Evolutionary conservation across 768 basidiomycete species (phyloP), one percentile per base, ranked within the genome.

Genomic region (Sporobolomyces roseus): DNA sequence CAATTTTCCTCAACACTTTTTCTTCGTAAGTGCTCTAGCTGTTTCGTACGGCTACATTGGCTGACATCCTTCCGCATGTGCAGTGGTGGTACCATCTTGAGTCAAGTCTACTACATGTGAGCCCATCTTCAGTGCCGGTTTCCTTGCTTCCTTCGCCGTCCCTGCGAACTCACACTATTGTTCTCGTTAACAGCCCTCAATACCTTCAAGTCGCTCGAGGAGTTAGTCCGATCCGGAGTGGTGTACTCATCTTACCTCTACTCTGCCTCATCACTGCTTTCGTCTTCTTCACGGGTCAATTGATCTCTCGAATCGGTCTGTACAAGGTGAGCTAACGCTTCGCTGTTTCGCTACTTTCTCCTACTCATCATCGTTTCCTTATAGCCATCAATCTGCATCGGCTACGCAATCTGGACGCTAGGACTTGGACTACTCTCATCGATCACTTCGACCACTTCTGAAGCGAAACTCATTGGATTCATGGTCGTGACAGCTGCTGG

Each of bases 161-260:
- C n/a, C n/a, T n/a, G n/a, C 45, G 32, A 32, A 36, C 19, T 21
- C 38, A 58, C n/a, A 38, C 85, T 30, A 83, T 86, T n/a, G 4
- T 33, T 27, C n/a, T 4, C 14, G 19, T n/a, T 54, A 33, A 29
- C 16, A 60, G 90, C 0, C 88, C 89, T 2, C 85, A 87, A 70
- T 89, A 84, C 76, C 87, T 88, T 78, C 88, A 89, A 78, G 84
- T 88, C 13, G 86, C 84, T 5, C 78, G 86, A n/a, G 85, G 85
- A 7, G 85, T 83, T 68, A 83, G 84, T 12, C 85, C 89, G 1
- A 84, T 88, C 49, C 83, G 81, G 75, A 84, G 83, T 4, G 85
- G 85, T 1, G 78, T 88, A 3, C 85, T 89, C 73, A 81, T 89
- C 0, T 83, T 91, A 13, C 88, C 88, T 0, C 80, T 89, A 25